These are phyloP conservation scores for Tricholoma sp. DNA, from an alignment of 768 basidiomycete species.

Conservation along the genomic window DNA sequence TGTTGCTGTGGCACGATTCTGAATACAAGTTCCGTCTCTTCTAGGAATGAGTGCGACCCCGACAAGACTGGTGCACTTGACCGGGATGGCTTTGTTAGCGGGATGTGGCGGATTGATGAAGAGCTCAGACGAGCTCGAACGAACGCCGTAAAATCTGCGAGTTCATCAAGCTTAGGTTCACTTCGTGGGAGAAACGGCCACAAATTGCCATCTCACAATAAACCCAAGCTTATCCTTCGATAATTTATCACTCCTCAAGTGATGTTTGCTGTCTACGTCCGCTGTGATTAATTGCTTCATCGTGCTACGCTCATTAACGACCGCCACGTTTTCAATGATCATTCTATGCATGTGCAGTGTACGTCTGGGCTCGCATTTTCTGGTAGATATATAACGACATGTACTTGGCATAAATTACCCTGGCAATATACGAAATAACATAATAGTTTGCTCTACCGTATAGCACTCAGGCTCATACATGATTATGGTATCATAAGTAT, in stretches of 20 bases:
- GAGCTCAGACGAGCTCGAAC: slow-evolving; percentile 62
- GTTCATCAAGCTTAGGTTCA: slow-evolving; percentile 16
- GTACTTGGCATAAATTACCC: too few relatives aligned
- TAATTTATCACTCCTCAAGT: slow-evolving; percentile 11
- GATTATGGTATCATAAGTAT: slow-evolving; percentile 10
- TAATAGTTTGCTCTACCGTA: too few relatives aligned
- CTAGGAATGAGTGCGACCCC: slow-evolving; percentile 69
- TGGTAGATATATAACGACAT: too few relatives aligned
- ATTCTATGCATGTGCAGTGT: too few relatives aligned
- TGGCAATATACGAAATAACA: too few relatives aligned
- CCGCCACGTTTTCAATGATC: too few relatives aligned
- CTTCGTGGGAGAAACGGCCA: slow-evolving; percentile 16
- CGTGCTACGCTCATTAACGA: too few relatives aligned
- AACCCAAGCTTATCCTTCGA: slow-evolving; percentile 24
- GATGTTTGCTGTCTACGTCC: too few relatives aligned
- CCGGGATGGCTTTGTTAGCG: slow-evolving; percentile 62
- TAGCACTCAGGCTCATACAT: not conserved
- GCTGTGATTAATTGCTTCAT: not conserved
- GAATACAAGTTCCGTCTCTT: not conserved
- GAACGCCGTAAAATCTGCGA: slow-evolving; percentile 29
- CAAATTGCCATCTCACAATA: slow-evolving; percentile 12
- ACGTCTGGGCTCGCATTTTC: too few relatives aligned
- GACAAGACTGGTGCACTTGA: slow-evolving; percentile 51
- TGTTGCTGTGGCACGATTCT: not conserved
- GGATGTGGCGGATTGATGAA: slow-evolving; percentile 87